Evolutionary conservation across 495 filamentous ascomycete species (phyloP), one percentile per base, ranked within the genome.

Genomic region (Chaetomium fimeti): DNA sequence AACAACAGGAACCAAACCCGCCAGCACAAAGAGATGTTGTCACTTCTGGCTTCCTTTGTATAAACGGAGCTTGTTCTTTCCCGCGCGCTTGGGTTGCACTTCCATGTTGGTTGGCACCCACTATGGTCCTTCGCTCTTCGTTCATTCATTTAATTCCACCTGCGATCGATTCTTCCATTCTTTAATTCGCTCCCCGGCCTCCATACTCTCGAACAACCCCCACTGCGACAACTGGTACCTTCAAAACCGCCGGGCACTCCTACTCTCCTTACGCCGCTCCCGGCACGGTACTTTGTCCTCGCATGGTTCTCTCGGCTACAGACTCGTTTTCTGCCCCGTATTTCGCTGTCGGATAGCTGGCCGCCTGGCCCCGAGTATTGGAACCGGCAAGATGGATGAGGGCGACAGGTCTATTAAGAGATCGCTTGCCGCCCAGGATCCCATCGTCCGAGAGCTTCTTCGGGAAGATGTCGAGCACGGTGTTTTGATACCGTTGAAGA

Each of bases 401-500:
- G 64, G 61, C 6, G 72, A 64, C 63, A 66, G 29, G 51, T 68
- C 72, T 8, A 72, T 73, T 54, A 27, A 29, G 20, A 40, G 29
- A 40, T 56, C 64, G 22, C 69, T 75, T 62, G 63, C 70, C 52
- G 68, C 61, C 15, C 74, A 75, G 42, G 71, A 76, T 16, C 62
- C 66, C 16, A 24, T 75, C 27, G 63, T 75, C 52, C 67, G 57
- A 52, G 68, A 71, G 24, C 67, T 78, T 32, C 29, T 76, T n/a
- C 66, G 61, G 16, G 60, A 63, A 3, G 69, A 77, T 32, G 51
- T 77, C 18, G 67, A 77, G 36, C 67, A 69, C 38, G 76, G 76
- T 2, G 75, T 78, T 20, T 74, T 87, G 28, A 75, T 86, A 25
- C 81, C 84, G 24, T 71, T 88, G 18, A 85, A 84, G 71, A 86